These are phyloP conservation scores for Arabidopsis suecica DNA, from an alignment of 345 rosid genomes.

Conservation along the genomic window DNA sequence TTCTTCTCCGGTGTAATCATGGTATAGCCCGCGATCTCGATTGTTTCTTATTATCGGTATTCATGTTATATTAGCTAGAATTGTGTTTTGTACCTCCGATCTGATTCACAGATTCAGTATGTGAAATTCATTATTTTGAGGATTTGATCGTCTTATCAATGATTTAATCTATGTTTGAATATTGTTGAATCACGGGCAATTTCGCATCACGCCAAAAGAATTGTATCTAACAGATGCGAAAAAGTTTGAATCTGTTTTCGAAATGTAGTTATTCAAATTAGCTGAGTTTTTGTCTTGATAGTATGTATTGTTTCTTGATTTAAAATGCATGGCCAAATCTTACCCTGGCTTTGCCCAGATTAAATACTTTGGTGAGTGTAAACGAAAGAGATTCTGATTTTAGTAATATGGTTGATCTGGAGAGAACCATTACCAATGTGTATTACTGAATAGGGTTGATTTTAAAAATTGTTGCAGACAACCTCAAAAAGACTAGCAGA, in stretches of 20 bases:
- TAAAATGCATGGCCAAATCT: background rate
- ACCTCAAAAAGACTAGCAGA: conserved; percentile 87
- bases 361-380: too few species aligned
- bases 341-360: background rate
- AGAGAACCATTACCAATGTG: too few species aligned
- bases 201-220: too few species aligned
- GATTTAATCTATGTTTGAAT: conserved; percentile 4
- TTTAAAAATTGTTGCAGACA: conserved; percentile 57
- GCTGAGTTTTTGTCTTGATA: background rate
- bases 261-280: background rate
- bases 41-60: background rate
- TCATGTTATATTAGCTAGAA: background rate
- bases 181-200: background rate
- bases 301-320: background rate
- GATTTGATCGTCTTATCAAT: background rate
- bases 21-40: conserved; percentile 11
- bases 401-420: background rate
- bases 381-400: background rate
- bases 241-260: background rate
- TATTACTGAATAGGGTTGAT: background rate
- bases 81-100: background rate
- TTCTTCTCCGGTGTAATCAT: background rate
- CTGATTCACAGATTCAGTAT: background rate
- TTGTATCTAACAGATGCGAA: too few species aligned
- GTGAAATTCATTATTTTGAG: too few species aligned